These are phyloP conservation scores for Cyberlindnera euphorbiae DNA, from an alignment of 805 yeast genomes.

Conservation along the genomic window DNA sequence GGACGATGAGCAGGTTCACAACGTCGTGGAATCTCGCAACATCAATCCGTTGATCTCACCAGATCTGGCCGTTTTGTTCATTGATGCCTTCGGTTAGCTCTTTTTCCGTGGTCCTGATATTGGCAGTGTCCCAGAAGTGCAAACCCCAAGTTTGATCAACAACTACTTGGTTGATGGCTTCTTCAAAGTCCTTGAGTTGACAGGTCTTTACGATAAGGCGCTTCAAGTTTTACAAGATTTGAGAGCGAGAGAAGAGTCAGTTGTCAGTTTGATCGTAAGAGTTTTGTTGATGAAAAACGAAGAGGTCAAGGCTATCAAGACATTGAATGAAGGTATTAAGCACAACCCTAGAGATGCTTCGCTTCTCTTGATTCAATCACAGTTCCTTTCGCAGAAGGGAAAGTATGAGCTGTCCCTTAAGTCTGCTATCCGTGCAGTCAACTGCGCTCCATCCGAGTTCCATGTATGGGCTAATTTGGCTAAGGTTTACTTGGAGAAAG, in stretches of 20 bases:
- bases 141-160: slow-evolving; percentile 55
- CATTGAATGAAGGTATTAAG: slow-evolving; percentile 46
- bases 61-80: slow-evolving; percentile 46
- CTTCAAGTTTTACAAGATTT: slow-evolving; percentile 53
- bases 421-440: slow-evolving; percentile 59
- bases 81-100: slow-evolving; percentile 60
- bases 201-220: slow-evolving; percentile 61
- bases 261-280: slow-evolving; percentile 50
- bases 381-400: slow-evolving; percentile 49
- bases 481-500: slow-evolving; percentile 54
- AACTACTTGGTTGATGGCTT: slow-evolving; percentile 78
- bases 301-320: slow-evolving; percentile 53
- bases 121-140: slow-evolving; percentile 66
- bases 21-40: slow-evolving; percentile 79
- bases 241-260: slow-evolving; percentile 48
- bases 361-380: slow-evolving; percentile 50
- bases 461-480: slow-evolving; percentile 69
- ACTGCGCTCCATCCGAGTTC: slow-evolving; percentile 70
- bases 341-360: slow-evolving; percentile 51
- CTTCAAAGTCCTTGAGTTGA: slow-evolving; percentile 54
- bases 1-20: slow-evolving; percentile 67
- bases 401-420: slow-evolving; percentile 53
- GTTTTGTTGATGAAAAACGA: slow-evolving; percentile 49
- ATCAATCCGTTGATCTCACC: slow-evolving; percentile 64
- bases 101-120: slow-evolving; percentile 61